Evolutionary conservation across 768 basidiomycete genomes (phyloP).

Genomic region (Paxillus rubicundulus): DNA sequence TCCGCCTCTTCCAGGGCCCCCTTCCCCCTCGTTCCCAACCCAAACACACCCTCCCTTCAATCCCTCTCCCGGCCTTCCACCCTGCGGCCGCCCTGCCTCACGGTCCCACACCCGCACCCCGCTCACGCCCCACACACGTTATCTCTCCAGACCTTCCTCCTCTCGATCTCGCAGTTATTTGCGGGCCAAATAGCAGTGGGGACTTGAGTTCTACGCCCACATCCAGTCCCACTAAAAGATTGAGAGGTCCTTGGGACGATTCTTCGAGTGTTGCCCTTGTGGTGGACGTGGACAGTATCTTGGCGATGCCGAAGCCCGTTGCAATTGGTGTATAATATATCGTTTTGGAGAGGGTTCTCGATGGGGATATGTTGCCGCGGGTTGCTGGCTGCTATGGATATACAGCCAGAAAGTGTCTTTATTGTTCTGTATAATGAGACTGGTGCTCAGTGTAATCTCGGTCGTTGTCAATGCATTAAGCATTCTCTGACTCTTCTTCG

Average conservation of each 20-base stretch:
- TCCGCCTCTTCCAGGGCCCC: constrained; percentile 60
- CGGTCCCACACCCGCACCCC: constrained; percentile 18
- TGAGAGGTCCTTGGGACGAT: constrained; percentile 62
- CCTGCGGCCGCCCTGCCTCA: constrained; percentile 29
- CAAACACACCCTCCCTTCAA: constrained; percentile 65
- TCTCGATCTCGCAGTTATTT: constrained; percentile 17
- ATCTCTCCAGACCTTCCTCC: constrained; percentile 24
- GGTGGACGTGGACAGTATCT: constrained; percentile 46
- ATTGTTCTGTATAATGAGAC: constrained; percentile 5
- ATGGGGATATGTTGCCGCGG: neutral
- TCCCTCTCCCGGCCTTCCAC: constrained; percentile 55
- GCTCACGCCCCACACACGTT: constrained; percentile 8
- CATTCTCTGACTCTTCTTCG: neutral
- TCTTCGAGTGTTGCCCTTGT: constrained; percentile 41
- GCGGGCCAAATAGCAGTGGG: constrained; percentile 13
- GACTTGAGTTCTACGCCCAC: constrained; percentile 13
- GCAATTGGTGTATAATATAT: constrained; percentile 25
- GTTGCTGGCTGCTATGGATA: neutral
- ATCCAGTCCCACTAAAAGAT: constrained; percentile 14
- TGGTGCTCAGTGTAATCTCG: constrained; percentile 3
- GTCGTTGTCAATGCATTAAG: neutral
- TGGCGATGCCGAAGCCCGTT: constrained; percentile 47
- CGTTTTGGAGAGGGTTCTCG: neutral
- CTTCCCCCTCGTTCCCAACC: constrained; percentile 58
- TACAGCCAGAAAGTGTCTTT: constrained; percentile 5